Evolutionary conservation across 768 basidiomycete species (phyloP).

Genomic region (Lanmaoa rubissima): DNA sequence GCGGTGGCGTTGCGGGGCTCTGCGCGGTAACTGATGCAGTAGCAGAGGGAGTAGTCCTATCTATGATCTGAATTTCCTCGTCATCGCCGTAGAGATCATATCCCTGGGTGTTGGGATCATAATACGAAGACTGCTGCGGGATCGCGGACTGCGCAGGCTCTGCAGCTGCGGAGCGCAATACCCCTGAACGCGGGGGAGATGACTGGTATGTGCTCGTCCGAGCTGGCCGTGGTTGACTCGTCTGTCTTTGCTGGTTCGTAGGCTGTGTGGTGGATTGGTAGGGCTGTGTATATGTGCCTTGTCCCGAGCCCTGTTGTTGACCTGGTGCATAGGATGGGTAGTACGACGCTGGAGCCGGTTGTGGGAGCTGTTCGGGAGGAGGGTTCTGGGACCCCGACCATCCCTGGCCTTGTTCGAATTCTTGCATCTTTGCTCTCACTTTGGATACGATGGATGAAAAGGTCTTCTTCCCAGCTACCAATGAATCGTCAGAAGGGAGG

Average conservation of each 20-base stretch:
- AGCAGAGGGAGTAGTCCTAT: not conserved
- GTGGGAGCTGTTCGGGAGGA: not conserved
- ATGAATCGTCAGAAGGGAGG: not conserved
- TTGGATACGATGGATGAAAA: constrained; percentile 69
- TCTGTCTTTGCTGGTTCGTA: not conserved
- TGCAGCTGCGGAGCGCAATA: not conserved
- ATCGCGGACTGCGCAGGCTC: not conserved
- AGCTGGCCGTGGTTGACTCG: constrained; percentile 5
- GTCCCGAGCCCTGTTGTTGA: constrained; percentile 2
- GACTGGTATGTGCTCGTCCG: constrained; percentile 9
- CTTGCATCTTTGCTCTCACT: constrained; percentile 82
- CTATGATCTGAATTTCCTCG: constrained; percentile 12
- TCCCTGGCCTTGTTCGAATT: constrained; percentile 56
- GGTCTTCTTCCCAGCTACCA: constrained; percentile 72
- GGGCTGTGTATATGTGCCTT: constrained; percentile 3
- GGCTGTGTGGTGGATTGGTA: not conserved
- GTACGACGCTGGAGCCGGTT: not conserved
- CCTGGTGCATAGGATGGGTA: not conserved
- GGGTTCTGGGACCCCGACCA: constrained; percentile 14
- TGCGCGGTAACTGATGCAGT: not conserved
- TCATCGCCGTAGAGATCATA: constrained; percentile 27
- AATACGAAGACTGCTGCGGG: constrained; percentile 31
- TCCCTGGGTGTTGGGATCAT: constrained; percentile 34
- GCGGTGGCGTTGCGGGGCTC: not conserved
- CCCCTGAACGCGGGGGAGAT: constrained; percentile 14